Conservation (phyloP, 192 early-diverging fungal species). For the Helicostylum pulchrum region DNA sequence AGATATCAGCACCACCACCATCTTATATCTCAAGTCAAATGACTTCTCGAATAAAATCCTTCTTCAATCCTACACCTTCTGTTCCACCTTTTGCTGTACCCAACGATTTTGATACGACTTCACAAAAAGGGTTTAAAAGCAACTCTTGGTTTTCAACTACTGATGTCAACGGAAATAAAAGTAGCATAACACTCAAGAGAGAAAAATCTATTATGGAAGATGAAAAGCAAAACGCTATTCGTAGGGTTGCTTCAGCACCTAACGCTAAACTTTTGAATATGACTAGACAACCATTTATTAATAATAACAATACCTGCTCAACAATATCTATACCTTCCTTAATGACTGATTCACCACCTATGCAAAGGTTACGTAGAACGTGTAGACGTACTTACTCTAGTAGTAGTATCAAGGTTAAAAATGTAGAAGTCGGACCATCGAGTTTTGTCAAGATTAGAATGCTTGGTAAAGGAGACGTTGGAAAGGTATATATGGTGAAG, state of each 20-base stretch:
- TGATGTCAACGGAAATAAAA: background rate
- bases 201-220: background rate
- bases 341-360: background rate
- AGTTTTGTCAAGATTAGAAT: slow-evolving; percentile 90
- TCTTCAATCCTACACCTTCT: slow-evolving; percentile 26
- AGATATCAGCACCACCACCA: slow-evolving; percentile 25
- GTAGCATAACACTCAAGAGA: background rate
- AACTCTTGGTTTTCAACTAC: slow-evolving; percentile 37
- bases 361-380: slow-evolving; percentile 2
- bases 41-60: slow-evolving; percentile 32
- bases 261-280: slow-evolving; percentile 37
- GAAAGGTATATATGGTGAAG: slow-evolving; percentile 93
- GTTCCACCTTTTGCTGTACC: slow-evolving; percentile 28
- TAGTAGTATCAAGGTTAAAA: slow-evolving; percentile 78
- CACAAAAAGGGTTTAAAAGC: slow-evolving; percentile 30
- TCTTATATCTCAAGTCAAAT: slow-evolving; percentile 33
- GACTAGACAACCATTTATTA: background rate
- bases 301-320: background rate
- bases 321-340: background rate
- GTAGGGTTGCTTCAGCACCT: slow-evolving; percentile 48
- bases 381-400: slow-evolving; percentile 79
- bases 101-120: slow-evolving; percentile 30
- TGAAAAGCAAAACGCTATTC: slow-evolving; percentile 37
- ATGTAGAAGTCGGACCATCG: slow-evolving; percentile 81
- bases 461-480: slow-evolving; percentile 96